Evolutionary conservation across 306 rosid genomes (phyloP), one percentile per base, ranked within the genome.

Genomic region (Dalbergia cochinchinensis): DNA sequence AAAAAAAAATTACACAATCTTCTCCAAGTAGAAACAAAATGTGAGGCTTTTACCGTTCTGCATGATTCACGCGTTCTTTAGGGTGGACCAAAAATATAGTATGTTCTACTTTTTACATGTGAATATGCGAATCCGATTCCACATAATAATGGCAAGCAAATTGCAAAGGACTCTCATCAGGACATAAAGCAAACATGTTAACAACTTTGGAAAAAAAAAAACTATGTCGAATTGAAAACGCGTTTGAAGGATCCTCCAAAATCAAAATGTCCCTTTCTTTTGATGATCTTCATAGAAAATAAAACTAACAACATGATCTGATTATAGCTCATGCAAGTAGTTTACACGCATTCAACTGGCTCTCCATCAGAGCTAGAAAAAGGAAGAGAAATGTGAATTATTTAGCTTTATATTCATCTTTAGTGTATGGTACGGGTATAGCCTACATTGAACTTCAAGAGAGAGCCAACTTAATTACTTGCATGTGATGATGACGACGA

Each of bases 301-400:
- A 4, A 47, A 47, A 47, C 53, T 11, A 11, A 44, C 2, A 26
- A 42, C 48, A 42, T 42, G 55, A 2, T 48, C n/a, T 13, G 13
- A 48, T 48, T 14, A 53, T 53, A 53, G 58, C 7, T 13, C 18
- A 4, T 53, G 18, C 9, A 53, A 53, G 19, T 14, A 8, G 7
- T 53, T 53, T n/a, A 53, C 58, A 53, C 19, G 58, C 58, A 53
- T 53, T 53, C 19, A 53, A 53, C 19, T 53, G 58, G 58, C 58
- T 53, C 58, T 14, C 58, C 14, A n/a, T 5, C 18, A 53, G 18
- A 53, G 19, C 58, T 15, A 53, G 7, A 53, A 53, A 22, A 53
- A 53, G 19, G 58, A 53, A 53, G 19, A 13, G 18, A 14, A 53
- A 53, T n/a, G 58, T 53, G 19, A 53, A n/a, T 15, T 5, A 53